A percentile compares a stretch with the other conserved stretches of the same genome.
Conservation (phyloP, 1,284 basidiomycete genomes). For the Apiotrichum laibachii region DNA sequence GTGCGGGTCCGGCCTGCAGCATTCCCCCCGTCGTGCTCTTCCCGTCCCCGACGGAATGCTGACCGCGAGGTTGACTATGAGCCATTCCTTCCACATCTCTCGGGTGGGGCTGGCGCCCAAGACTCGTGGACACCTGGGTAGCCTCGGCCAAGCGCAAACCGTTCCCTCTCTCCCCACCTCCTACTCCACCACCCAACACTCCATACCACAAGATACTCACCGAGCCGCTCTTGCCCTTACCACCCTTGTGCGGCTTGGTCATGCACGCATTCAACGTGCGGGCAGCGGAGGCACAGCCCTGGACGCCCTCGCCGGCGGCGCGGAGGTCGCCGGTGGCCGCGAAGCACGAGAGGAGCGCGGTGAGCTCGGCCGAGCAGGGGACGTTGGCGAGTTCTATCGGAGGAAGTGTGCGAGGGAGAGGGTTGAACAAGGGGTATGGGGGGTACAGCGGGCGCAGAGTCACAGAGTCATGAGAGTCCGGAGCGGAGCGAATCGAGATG, state of each 20-base stretch:
- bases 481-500: too few relatives aligned
- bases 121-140: too few relatives aligned
- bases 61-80: too few relatives aligned
- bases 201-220: conserved; percentile 11
- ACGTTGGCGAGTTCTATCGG: conserved; percentile 56
- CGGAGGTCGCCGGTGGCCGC: conserved; percentile 73
- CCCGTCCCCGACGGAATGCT: too few relatives aligned
- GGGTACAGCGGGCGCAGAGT: not conserved
- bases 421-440: too few relatives aligned
- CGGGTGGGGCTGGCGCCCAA: too few relatives aligned
- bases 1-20: too few relatives aligned
- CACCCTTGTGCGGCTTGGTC: conserved; percentile 40
- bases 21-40: too few relatives aligned
- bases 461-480: not conserved
- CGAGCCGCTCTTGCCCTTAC: conserved; percentile 1
- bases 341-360: conserved; percentile 86
- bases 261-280: conserved; percentile 77
- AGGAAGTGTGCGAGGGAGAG: not conserved
- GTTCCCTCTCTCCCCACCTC: not conserved
- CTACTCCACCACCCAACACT: not conserved
- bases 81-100: too few relatives aligned
- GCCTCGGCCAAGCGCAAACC: too few relatives aligned
- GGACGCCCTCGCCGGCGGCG: conserved; percentile 50
- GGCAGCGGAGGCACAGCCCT: conserved; percentile 65
- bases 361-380: conserved; percentile 72